Percentiles rank a stretch among this genome's conserved stretches.
These are phyloP conservation scores for Cercis canadensis DNA, from an alignment of 306 rosid genomes.

Conservation along the genomic window DNA sequence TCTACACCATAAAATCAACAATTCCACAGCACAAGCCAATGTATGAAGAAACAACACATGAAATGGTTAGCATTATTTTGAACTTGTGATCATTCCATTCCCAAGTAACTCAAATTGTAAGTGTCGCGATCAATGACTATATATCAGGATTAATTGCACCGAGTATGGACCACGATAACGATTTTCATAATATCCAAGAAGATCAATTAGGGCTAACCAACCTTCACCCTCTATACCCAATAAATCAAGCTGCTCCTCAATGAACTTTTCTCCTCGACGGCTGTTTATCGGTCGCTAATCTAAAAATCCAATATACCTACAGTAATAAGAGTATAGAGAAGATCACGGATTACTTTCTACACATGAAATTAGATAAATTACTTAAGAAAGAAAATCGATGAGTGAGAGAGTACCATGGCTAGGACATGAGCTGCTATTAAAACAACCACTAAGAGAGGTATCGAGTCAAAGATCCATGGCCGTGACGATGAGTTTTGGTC, in stretches of 20 bases:
- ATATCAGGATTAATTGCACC: background rate
- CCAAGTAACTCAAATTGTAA: constrained; percentile 11
- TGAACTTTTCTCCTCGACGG: constrained; percentile 59
- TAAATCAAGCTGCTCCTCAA: constrained; percentile 43
- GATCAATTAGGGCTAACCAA: constrained; percentile 56
- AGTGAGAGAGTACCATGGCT: constrained; percentile 62
- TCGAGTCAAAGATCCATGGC: constrained; percentile 63
- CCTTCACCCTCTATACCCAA: constrained; percentile 29
- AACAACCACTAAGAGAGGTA: constrained; percentile 61
- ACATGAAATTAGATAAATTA: background rate
- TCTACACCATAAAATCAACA: constrained; percentile 1
- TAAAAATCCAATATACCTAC: constrained; percentile 74
- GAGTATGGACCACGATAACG: background rate
- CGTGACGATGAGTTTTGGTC: constrained; percentile 46
- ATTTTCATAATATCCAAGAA: background rate
- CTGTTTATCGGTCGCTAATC: constrained; percentile 50
- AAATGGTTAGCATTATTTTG: background rate
- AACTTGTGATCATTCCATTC: constrained; percentile 21
- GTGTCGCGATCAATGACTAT: background rate
- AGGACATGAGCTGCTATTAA: constrained; percentile 79
- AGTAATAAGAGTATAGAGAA: background rate
- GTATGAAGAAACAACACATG: constrained; percentile 5
- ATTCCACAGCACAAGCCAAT: background rate
- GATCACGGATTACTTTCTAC: constrained; percentile 1
- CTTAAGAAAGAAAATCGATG: background rate